phyloP scores from a whole-genome alignment of 2,329 filamentous ascomycete genomes.

The Colletotrichum sp. region DNA sequence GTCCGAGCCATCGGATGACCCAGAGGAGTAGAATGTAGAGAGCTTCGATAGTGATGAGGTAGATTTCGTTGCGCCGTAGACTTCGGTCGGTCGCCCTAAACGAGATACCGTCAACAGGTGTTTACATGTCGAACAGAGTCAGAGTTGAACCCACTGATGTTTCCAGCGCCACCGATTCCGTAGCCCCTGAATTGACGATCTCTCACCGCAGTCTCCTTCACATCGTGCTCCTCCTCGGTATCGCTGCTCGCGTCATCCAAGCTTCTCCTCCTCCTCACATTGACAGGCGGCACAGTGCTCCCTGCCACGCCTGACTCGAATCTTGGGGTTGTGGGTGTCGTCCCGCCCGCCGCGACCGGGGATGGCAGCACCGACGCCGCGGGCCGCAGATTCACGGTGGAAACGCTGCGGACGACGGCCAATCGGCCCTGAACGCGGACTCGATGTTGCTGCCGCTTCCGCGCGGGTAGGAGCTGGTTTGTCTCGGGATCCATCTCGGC shows the following conservation, averaged over 20 bases:
- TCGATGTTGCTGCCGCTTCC: slow-evolving; percentile 31
- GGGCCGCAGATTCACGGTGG: slow-evolving; percentile 28
- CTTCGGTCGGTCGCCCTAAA: slow-evolving; percentile 28
- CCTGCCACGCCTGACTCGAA: slow-evolving; percentile 25
- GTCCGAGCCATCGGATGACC: not conserved
- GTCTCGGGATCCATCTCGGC: slow-evolving; percentile 33
- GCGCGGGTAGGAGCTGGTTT: slow-evolving; percentile 32
- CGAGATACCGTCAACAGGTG: not conserved
- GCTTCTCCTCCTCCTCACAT: slow-evolving; percentile 19
- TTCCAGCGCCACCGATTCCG: slow-evolving; percentile 43
- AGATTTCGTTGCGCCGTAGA: slow-evolving; percentile 23
- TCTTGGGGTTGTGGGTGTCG: slow-evolving; percentile 1
- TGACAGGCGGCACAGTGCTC: not conserved
- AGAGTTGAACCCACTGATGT: slow-evolving; percentile 36
- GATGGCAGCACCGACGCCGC: not conserved
- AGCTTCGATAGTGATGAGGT: not conserved
- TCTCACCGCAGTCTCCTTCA: slow-evolving; percentile 29
- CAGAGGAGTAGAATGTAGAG: not conserved
- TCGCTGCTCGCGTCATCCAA: slow-evolving; percentile 22
- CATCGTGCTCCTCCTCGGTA: slow-evolving; percentile 28
- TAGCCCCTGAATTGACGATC: slow-evolving; percentile 39
- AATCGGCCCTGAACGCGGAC: slow-evolving; percentile 43
- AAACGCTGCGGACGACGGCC: slow-evolving; percentile 39
- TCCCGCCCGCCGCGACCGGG: not conserved
- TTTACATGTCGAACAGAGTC: not conserved